Evolutionary conservation across 176 grass and related monocot species (phyloP).

Genomic region (Poa annua): DNA sequence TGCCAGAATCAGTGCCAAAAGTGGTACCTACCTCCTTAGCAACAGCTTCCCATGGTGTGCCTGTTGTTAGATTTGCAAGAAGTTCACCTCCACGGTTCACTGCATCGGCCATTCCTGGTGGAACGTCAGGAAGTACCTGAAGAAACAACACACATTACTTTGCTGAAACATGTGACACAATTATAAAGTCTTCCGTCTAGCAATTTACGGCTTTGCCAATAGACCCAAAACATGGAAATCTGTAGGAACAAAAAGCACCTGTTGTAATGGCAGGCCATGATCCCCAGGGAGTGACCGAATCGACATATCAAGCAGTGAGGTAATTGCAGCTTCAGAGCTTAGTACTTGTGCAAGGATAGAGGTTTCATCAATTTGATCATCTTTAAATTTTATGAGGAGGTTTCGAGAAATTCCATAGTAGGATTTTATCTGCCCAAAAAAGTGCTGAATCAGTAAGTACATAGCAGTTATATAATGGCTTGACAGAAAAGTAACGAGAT

Average conservation of each 20-base stretch:
- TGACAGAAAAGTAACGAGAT: neutral
- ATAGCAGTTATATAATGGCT: conserved; percentile 15
- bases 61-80: conserved; percentile 68
- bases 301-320: conserved; percentile 87
- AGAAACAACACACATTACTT: conserved; percentile 29
- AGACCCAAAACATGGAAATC: neutral
- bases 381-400: conserved; percentile 93
- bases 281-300: conserved; percentile 88
- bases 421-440: conserved; percentile 75
- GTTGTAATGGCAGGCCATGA: conserved; percentile 87
- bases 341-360: conserved; percentile 78
- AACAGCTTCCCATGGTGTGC: conserved; percentile 91
- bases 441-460: neutral
- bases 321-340: conserved; percentile 87
- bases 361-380: conserved; percentile 97
- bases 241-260: conserved; percentile 49
- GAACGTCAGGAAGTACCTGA: conserved; percentile 91
- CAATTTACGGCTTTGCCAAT: neutral
- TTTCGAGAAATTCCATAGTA: conserved; percentile 96
- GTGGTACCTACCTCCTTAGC: conserved; percentile 78
- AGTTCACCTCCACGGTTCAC: conserved; percentile 87
- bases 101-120: conserved; percentile 91
- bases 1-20: conserved; percentile 71
- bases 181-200: neutral
- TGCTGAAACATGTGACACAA: conserved; percentile 11